Percentiles rank a stretch among this genome's conserved stretches.
Conservation (phyloP, 2,329 filamentous ascomycete species). For the Thielaviopsis euricoi region DNA sequence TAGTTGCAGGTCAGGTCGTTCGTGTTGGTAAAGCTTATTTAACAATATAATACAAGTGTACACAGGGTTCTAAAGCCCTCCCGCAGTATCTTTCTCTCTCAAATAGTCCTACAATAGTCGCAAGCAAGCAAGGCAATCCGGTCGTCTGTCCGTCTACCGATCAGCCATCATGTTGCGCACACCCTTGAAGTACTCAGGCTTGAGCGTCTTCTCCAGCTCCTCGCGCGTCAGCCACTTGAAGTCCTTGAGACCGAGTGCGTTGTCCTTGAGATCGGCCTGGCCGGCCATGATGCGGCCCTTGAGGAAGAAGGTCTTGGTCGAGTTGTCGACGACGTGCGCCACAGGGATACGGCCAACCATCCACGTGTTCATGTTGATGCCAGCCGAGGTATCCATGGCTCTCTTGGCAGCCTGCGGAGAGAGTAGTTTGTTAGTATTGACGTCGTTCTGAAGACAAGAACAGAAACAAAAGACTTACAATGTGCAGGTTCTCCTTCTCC, state of each 20-base stretch:
- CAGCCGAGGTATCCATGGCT: conserved; percentile 59
- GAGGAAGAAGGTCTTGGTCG: conserved; percentile 86
- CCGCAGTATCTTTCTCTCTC: neutral
- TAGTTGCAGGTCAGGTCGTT: no score
- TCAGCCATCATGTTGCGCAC: conserved; percentile 74
- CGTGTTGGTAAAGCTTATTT: neutral
- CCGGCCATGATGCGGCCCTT: conserved; percentile 94
- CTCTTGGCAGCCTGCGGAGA: conserved; percentile 68
- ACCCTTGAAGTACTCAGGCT: conserved; percentile 51
- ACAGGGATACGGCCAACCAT: conserved; percentile 81
- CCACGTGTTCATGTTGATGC: conserved; percentile 98
- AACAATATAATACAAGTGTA: neutral
- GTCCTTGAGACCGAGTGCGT: conserved; percentile 56
- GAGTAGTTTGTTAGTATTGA: neutral
- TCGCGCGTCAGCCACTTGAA: conserved; percentile 89
- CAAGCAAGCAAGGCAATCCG: no score
- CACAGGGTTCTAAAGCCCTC: neutral
- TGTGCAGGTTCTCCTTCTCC: conserved; percentile 60
- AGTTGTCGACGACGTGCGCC: conserved; percentile 54
- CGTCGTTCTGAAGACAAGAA: neutral
- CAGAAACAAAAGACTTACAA: conserved; percentile 39
- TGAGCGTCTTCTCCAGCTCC: conserved; percentile 57
- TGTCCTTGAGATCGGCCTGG: conserved; percentile 65
- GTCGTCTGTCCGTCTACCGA: conserved; percentile 37
- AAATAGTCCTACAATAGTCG: neutral